These are phyloP conservation scores for Rhizopogon roseolus DNA, from an alignment of 768 basidiomycete species.

Conservation along the genomic window DNA sequence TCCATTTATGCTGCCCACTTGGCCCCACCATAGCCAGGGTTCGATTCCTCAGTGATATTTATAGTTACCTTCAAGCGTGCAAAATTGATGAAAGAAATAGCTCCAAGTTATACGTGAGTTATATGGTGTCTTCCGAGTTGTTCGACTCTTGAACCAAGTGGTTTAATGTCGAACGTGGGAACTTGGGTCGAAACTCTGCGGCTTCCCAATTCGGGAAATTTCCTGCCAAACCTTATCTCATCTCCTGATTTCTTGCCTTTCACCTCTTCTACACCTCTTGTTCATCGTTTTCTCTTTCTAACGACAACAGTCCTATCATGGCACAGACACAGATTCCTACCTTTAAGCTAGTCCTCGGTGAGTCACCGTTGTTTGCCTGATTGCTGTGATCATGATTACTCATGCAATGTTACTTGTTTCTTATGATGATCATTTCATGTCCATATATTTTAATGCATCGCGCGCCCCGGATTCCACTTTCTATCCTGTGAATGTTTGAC, in stretches of 20 bases:
- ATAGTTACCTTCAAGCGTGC: no score
- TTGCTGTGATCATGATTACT: conserved; percentile 16
- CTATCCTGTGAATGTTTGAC: conserved; percentile 8
- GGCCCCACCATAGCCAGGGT: no score
- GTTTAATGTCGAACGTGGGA: not conserved
- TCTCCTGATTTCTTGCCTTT: conserved; percentile 28
- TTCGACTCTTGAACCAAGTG: no score
- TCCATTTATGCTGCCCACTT: no score
- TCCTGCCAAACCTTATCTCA: conserved; percentile 30
- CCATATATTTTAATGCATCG: conserved; percentile 8
- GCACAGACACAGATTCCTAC: conserved; percentile 57
- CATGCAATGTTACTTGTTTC: conserved; percentile 26
- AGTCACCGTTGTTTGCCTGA: conserved; percentile 24
- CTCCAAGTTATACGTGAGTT: no score
- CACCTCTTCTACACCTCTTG: conserved; percentile 11
- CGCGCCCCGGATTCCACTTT: conserved; percentile 5
- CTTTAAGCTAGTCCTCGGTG: conserved; percentile 99
- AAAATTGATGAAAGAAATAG: no score
- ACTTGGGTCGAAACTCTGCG: conserved; percentile 5
- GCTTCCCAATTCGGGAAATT: conserved; percentile 18
- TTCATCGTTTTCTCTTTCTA: conserved; percentile 12
- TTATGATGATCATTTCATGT: conserved; percentile 46
- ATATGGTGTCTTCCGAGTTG: no score
- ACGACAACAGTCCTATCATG: conserved; percentile 34
- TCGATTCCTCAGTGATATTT: no score